Base-by-base conservation (phyloP, 208 protist species). In the Histomonas meleagridis region DNA sequence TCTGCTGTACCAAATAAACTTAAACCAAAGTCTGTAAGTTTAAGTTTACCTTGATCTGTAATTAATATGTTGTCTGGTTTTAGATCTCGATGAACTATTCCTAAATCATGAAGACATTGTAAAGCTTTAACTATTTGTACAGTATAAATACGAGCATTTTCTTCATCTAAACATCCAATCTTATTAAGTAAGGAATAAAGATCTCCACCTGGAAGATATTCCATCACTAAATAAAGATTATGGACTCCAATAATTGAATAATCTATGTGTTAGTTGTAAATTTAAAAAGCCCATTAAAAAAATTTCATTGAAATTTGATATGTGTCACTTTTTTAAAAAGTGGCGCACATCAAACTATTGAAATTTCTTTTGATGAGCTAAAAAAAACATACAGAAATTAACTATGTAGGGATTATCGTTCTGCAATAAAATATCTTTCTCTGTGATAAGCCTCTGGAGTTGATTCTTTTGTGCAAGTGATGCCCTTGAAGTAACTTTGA, bases 401-500 rank as follows among this genome's bases (percentile, higher is more conserved):
- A 35, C 49, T 18, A 79, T 35, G 21, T 79, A 79, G 10, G 70
- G 70, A 79, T 79, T 35, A 28, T 79, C 49, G 70, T 49, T 49
- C 40, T 79, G 32, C 70, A 79, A 51, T 51, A 79, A 79, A 79
- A 79, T 79, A 28, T 79, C 70, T 79, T 79, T 79, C 49, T 79
- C 70, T 9, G 23, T 4, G 16, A 79, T 14, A 5, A 79, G 14
- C 14, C 70, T 48, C 18, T 79, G 46, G 5, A 79, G 12, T 49
- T 79, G 70, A 35, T 79, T 79, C 21, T 79, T 79, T 18, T 79
- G 70, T 10, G 49, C 70, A 49, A 79, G 26, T 3, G 18, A 32
- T 7, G 0, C 18, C 40, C 49, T 79, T 48, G 70, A 40, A 21
- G 49, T 18, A 14, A 79, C 70, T 28, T 96, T 96, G 94, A 96